These are phyloP conservation scores for Hypoxylon sp. DNA, from an alignment of 2,329 filamentous ascomycete genomes.

Conservation along the genomic window DNA sequence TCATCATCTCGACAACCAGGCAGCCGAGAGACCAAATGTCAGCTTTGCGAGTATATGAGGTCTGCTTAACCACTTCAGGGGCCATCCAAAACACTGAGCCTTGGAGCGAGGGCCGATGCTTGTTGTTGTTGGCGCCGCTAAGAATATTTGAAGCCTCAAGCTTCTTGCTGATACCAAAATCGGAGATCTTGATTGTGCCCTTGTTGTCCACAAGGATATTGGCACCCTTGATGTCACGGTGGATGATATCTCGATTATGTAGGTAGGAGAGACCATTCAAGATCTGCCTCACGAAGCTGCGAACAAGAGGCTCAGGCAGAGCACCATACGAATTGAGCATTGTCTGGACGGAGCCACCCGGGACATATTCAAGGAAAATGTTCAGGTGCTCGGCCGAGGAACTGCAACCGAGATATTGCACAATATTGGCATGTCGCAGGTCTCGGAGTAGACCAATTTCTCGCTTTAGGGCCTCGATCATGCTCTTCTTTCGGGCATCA, in stretches of 20 bases:
- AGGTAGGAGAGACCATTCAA: conserved; percentile 92
- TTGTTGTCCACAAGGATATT: conserved; percentile 99
- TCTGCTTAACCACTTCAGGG: conserved; percentile 97
- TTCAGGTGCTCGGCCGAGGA: conserved; percentile 93
- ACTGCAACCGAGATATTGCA: conserved; percentile 96
- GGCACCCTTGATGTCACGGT: conserved; percentile 98
- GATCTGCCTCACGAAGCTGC: conserved; percentile 97
- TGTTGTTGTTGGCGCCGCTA: conserved; percentile 75
- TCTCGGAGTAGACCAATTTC: conserved; percentile 96
- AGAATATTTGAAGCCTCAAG: conserved; percentile 92
- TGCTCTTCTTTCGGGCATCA: conserved; percentile 94
- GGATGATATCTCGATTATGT: conserved; percentile 95
- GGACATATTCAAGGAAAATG: conserved; percentile 99
- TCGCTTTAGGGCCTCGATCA: conserved; percentile 97
- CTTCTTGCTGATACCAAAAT: conserved; percentile 99
- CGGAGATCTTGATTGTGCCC: conserved; percentile 98
- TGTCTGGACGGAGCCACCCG: conserved; percentile 95
- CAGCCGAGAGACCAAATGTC: conserved; percentile 99
- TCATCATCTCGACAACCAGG: conserved; percentile 99
- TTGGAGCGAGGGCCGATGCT: conserved; percentile 84
- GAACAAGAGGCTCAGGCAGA: conserved; percentile 90
- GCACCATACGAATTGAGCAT: conserved; percentile 99
- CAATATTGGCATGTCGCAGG: conserved; percentile 95
- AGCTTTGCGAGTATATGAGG: conserved; percentile 96
- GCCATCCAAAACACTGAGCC: conserved; percentile 99